Base-by-base conservation (phyloP, 176 grass and related monocot species). In the Eragrostis nindensis region DNA sequence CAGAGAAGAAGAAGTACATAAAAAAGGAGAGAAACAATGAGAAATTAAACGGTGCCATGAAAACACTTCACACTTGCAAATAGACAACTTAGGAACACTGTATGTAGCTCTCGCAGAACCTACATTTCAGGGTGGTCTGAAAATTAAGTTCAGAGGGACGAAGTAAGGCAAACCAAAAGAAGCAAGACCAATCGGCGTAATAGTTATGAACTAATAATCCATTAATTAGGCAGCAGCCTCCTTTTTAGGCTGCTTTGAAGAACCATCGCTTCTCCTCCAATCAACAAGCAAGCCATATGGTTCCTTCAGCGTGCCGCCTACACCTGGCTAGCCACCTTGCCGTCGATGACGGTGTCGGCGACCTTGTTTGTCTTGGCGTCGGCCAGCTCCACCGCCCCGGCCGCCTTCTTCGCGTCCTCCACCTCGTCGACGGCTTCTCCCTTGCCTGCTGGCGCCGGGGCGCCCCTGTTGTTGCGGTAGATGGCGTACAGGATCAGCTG, bases 401-500 rank as follows among this genome's bases (percentile, higher is more conserved):
- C 38, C 21, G 66, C 74, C 36, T 81, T 81, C 85, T 87, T 97
- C 6, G 76, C 81, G 78, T 93, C 84, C 52, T 86, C 85, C 88
- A 89, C 71, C 71, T 93, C 77, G 14, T 62, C 76, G 21, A 1
- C 89, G 5, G 26, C 60, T 0, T 82, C 81, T 27, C 27, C 80
- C 68, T 80, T 85, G 66, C 88, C 80, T 60, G 84, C 68, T 1
- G 47, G 2, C 44, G 3, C 42, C 24, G 68, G 29, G 61, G 75
- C 39, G 59, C 85, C 88, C 73, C 91, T 98, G 86, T 82, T 68
- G 17, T 99, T 91, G 57, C 90, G 94, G 80, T 99, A 95, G 56
- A 99, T 91, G 62, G 82, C 69, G 62, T 99, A 99, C 17, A 99
- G 75, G 64, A 95, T 86, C 8, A 99, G 83, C 78, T 99, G 96